Evolutionary conservation across 2,329 filamentous ascomycete genomes (phyloP).

Genomic region (Arthrobotrys pseudoclavata): DNA sequence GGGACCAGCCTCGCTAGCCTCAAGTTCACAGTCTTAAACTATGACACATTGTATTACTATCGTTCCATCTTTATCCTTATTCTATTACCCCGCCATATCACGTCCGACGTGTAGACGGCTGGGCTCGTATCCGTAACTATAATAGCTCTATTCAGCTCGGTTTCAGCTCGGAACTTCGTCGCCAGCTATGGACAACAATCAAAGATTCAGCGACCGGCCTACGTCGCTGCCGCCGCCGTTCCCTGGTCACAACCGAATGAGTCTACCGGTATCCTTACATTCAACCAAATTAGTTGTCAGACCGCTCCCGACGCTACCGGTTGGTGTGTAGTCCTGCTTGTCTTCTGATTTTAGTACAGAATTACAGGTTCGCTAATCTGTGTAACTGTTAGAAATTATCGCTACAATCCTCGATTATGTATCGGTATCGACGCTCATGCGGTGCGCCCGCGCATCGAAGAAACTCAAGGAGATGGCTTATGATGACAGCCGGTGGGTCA

Average conservation of each 20-base stretch:
- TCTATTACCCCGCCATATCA: conserved; percentile 5
- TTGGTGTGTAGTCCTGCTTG: conserved; percentile 27
- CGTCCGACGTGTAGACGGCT: conserved; percentile 10
- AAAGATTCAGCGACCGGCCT: conserved; percentile 29
- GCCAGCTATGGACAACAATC: conserved; percentile 34
- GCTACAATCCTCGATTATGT: conserved; percentile 90
- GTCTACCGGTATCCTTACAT: conserved; percentile 44
- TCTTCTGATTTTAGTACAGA: not conserved
- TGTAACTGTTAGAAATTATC: conserved; percentile 77
- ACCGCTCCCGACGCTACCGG: conserved; percentile 47
- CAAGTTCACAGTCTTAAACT: conserved; percentile 11
- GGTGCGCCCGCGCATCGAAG: conserved; percentile 84
- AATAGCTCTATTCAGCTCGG: conserved; percentile 1
- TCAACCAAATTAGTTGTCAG: conserved; percentile 44
- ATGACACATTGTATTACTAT: conserved; percentile 18
- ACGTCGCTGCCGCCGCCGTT: conserved; percentile 54
- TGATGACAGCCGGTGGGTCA: conserved; percentile 95
- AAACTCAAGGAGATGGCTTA: conserved; percentile 98
- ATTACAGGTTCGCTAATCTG: conserved; percentile 19
- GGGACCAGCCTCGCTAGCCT: conserved; percentile 24
- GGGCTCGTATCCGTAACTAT: conserved; percentile 12
- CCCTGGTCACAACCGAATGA: conserved; percentile 46
- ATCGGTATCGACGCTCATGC: conserved; percentile 84
- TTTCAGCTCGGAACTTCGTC: conserved; percentile 12
- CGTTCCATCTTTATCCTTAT: not conserved